Evolutionary conservation across 345 rosid species (phyloP).

Genomic region (Populus nigra): DNA sequence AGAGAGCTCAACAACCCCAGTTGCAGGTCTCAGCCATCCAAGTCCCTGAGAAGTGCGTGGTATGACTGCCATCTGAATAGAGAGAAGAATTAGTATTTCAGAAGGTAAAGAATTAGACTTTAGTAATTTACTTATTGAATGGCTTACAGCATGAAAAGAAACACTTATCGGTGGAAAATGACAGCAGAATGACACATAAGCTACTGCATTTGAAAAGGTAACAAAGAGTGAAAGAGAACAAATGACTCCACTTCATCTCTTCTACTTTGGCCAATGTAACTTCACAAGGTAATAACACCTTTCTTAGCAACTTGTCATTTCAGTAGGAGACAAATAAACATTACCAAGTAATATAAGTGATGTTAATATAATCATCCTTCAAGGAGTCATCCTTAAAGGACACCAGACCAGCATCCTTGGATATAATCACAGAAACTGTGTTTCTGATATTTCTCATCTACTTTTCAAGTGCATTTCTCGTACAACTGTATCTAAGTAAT

Average conservation of each 20-base stretch:
- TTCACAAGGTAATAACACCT: not conserved
- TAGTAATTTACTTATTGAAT: not conserved
- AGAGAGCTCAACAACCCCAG: slow-evolving; percentile 92
- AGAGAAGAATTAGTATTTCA: slow-evolving; percentile 3
- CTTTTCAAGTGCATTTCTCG: not conserved
- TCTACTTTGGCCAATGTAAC: not conserved
- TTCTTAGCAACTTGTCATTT: not conserved
- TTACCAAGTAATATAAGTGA: not conserved
- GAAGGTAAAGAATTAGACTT: too few relatives aligned
- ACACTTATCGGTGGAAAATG: not conserved
- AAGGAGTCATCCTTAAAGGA: not conserved
- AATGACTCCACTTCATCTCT: not conserved
- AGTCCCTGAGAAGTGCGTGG: slow-evolving; percentile 88
- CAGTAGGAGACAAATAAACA: not conserved
- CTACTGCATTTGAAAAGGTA: not conserved
- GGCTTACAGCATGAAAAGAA: not conserved
- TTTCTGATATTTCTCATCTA: not conserved
- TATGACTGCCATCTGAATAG: slow-evolving; percentile 80
- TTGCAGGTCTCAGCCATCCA: slow-evolving; percentile 99
- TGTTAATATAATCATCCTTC: not conserved
- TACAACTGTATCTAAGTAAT: not conserved
- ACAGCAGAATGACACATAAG: not conserved
- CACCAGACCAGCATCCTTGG: not conserved
- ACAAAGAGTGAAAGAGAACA: not conserved
- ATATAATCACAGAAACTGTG: not conserved